Evolutionary conservation across 768 basidiomycete species (phyloP).

Genomic region (Chlorophyllum brunneum): DNA sequence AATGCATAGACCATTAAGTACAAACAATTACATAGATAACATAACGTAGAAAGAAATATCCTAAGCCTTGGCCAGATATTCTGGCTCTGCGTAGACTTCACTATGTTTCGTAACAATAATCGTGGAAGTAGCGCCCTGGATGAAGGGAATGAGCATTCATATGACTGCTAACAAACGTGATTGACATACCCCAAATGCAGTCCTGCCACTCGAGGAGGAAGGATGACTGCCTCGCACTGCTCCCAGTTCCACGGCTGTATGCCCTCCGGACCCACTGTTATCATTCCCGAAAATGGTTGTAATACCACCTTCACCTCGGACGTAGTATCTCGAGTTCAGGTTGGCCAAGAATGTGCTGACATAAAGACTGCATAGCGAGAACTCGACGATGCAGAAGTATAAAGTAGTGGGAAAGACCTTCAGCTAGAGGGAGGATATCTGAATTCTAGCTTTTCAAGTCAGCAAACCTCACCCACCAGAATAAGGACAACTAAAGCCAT

Average conservation of each 20-base stretch:
- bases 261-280: neutral
- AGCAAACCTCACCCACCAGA: constrained; percentile 9
- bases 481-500: constrained; percentile 13
- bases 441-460: no score
- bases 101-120: neutral
- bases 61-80: neutral
- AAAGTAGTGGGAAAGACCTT: constrained; percentile 10
- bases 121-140: neutral
- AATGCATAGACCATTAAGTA: no score
- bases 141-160: neutral
- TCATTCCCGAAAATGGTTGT: neutral
- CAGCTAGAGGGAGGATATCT: no score
- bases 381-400: constrained; percentile 21
- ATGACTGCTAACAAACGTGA: neutral
- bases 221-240: neutral
- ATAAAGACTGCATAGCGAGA: constrained; percentile 28
- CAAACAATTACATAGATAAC: no score
- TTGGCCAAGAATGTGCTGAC: constrained; percentile 28
- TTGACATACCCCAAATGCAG: neutral
- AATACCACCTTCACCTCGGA: no score
- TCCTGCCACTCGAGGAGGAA: neutral
- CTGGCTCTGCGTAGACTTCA: neutral
- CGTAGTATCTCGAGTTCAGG: constrained; percentile 23
- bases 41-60: no score
- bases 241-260: neutral